Evolutionary conservation across 192 early-diverging fungal genomes (phyloP).

Genomic region (Gryganskiella cystojenkinii): DNA sequence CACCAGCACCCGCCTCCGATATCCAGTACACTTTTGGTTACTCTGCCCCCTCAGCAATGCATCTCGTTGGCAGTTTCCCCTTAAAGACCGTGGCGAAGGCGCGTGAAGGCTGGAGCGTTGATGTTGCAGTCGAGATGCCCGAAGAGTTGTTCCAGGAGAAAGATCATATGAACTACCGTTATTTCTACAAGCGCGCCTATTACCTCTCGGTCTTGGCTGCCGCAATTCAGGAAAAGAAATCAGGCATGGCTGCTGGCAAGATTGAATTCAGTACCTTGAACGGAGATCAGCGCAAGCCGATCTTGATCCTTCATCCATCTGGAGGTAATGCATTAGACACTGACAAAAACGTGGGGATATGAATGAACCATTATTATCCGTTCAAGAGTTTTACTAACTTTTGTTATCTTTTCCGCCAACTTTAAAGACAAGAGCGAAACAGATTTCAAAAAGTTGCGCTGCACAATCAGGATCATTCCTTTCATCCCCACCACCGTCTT

Average conservation of each 20-base stretch:
- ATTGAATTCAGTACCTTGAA: constrained; percentile 63
- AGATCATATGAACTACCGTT: constrained; percentile 93
- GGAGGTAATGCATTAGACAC: too few relatives aligned
- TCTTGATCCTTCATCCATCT: constrained; percentile 67
- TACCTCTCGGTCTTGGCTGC: constrained; percentile 84
- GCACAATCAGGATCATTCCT: constrained; percentile 85
- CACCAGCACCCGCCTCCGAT: constrained; percentile 75
- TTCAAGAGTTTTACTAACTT: constrained; percentile 1
- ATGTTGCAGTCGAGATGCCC: constrained; percentile 95
- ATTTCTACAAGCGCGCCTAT: constrained; percentile 95
- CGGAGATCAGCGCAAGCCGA: constrained; percentile 72
- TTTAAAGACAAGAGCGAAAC: constrained; percentile 62
- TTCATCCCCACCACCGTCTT: constrained; percentile 73
- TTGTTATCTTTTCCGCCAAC: constrained; percentile 4
- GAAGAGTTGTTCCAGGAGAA: constrained; percentile 87
- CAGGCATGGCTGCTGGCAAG: constrained; percentile 61
- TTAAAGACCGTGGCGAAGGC: constrained; percentile 76
- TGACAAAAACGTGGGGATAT: too few relatives aligned
- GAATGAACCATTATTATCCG: too few relatives aligned
- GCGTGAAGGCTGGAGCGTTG: constrained; percentile 78
- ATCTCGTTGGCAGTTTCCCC: constrained; percentile 90
- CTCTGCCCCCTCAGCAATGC: constrained; percentile 75
- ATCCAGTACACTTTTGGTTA: constrained; percentile 86
- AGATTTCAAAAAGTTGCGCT: constrained; percentile 75
- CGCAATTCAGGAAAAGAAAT: constrained; percentile 59